Conservation (phyloP, 108 stramenopile species). For the Cyclotella baltica region DNA sequence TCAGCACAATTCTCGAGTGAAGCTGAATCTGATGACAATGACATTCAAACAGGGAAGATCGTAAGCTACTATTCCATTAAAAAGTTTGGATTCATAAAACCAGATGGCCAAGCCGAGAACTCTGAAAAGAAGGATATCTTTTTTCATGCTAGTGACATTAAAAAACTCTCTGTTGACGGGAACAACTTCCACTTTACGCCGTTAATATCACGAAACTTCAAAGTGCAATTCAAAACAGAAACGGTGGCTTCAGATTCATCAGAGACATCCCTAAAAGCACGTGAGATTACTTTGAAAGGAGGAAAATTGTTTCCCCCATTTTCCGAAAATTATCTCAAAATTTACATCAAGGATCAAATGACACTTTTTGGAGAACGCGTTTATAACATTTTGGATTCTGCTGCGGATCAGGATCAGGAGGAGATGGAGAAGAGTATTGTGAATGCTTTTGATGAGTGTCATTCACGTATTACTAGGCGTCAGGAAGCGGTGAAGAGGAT, state of each 20-base stretch:
- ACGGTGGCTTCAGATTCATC: slow-evolving; percentile 14
- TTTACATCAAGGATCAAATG: slow-evolving; percentile 14
- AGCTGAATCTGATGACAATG: neutral
- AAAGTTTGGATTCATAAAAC: neutral
- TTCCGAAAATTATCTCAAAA: slow-evolving; percentile 12
- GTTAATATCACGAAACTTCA: neutral
- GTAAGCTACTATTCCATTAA: neutral
- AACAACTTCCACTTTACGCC: slow-evolving; percentile 6
- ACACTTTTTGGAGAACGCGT: slow-evolving; percentile 24
- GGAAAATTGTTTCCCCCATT: slow-evolving; percentile 22
- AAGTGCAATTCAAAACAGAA: slow-evolving; percentile 34
- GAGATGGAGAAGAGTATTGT: slow-evolving; percentile 44
- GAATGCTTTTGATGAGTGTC: slow-evolving; percentile 25
- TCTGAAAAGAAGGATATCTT: slow-evolving; percentile 4
- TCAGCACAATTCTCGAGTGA: neutral
- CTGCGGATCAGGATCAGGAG: slow-evolving; percentile 35
- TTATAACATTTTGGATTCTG: slow-evolving; percentile 27
- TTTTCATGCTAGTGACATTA: slow-evolving; percentile 1
- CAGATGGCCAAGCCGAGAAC: neutral
- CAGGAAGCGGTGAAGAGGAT: slow-evolving; percentile 25
- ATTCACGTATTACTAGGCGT: slow-evolving; percentile 16
- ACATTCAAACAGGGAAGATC: neutral
- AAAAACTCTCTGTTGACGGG: neutral
- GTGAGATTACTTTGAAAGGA: slow-evolving; percentile 23
- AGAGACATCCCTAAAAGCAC: too few species aligned